These are phyloP conservation scores for Eucalyptus victrix DNA, from an alignment of 345 rosid genomes.

Conservation along the genomic window DNA sequence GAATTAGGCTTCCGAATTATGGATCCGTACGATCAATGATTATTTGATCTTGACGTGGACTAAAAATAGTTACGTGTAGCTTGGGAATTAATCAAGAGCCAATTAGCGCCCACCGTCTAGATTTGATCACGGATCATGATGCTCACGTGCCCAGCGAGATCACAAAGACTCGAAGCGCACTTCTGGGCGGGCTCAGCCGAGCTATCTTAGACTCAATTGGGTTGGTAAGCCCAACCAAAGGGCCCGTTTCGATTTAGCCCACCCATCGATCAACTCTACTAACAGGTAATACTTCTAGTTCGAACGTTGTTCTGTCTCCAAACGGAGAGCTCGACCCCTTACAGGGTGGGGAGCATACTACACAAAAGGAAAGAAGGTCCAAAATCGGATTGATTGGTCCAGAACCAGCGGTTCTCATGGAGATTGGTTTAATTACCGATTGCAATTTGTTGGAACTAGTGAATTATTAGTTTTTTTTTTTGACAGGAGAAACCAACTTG, in stretches of 20 bases:
- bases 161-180: background rate
- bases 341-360: too few species aligned
- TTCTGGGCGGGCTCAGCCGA: background rate
- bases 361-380: too few species aligned
- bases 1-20: background rate
- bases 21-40: background rate
- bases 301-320: too few species aligned
- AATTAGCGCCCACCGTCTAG: background rate
- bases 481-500: too few species aligned
- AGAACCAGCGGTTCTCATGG: accelerated
- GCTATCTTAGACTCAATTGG: background rate
- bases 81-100: background rate
- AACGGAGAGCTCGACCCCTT: too few species aligned
- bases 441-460: too few species aligned
- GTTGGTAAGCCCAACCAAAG: background rate
- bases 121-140: background rate
- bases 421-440: accelerated
- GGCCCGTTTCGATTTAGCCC: background rate
- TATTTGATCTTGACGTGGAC: background rate
- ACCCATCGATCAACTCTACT: background rate
- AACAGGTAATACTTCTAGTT: background rate
- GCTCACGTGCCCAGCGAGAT: background rate
- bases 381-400: accelerated
- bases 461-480: too few species aligned
- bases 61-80: background rate